Evolutionary conservation across 495 filamentous ascomycete genomes (phyloP), one percentile per base, ranked within the genome.

Genomic region (Chaetomium cochliodes): DNA sequence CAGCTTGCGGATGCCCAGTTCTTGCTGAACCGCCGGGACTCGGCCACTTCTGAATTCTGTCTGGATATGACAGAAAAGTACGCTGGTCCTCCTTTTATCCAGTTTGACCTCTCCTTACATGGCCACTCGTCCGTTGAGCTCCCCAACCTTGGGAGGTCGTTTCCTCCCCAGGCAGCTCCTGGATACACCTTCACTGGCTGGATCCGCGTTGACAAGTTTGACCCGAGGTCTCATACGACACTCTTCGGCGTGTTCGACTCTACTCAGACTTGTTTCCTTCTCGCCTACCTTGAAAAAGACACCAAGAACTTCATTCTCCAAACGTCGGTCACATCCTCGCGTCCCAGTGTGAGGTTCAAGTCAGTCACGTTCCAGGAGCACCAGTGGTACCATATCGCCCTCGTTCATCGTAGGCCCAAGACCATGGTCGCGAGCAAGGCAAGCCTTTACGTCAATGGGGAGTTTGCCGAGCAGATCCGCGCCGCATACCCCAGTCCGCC

Each of bases 301-400:
- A 96, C 92, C n/a, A 87, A 84, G 30, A 92, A 96, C 71, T 92
- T 98, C 67, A 98, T 98, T 71, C 80, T 98, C 25, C 94, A 98
- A 73, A 98, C 94, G 41, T 97, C 96, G 15, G 89, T 98, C 58
- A 91, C 85, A 44, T 93, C 92, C 2, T 79, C 88, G 23, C 84
- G 88, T 39, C 92, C 94, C 7, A 98, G 93, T 77, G 90, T 98
- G 28, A 86, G 94, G 57, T 98, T 98, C 80, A 94, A 92, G 74
- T 90, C 90, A 0, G 82, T 86, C 6, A 77, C 80, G 2, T 97
- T 98, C 70, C 77, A 89, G 65, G 81, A 88, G 57, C 79, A 85
- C 37, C 80, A 77, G 65, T 98, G 94, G 96, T 98, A 98, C 74
- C 93, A 98, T 74, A 84, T 98, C 71, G 89, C 87, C 56, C 76